Base-by-base conservation (phyloP, 495 filamentous ascomycete genomes). In the Penicillium goetzii region DNA sequence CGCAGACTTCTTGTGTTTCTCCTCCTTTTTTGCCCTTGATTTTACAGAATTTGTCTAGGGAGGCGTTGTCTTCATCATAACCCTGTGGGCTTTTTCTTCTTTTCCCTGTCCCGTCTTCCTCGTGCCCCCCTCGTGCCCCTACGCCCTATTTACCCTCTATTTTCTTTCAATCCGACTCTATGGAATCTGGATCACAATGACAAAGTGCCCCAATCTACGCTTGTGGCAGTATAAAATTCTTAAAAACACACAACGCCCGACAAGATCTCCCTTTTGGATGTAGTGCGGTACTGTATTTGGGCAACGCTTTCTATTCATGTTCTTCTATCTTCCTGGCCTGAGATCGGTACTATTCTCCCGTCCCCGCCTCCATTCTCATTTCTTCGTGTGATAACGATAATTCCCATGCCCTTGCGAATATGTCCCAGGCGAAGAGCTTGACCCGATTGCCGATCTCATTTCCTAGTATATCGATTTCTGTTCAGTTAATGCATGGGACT, bases 1-100 rank as follows among this genome's bases (percentile, higher is more conserved):
- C 74, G 74, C 55, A 57, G 55, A 77, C 68, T 36, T 43, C 78
- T 77, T 81, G 71, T 67, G 60, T 71, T 73, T 71, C 62, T 67
- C 61, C 63, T 60, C 62, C 66, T 64, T 66, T 60, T 60, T 68
- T 63, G 63, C 64, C 64, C 64, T 71, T 78, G 75, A 71, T 78
- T 79, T 80, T 78, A 75, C 78, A 76, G 77, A 79, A 75, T 78
- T 79, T 78, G 77, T 79, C 78, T 80, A 80, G 78, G 78, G 77
- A 81, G 78, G 78, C 78, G 78, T 81, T 81, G 76, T 79, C 74
- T 79, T 78, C 76, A 72, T 72, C 69, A 81, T 79, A 76, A 79
- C 76, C 74, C 73, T 75, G 74, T 76, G 78, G 78, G 76, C 72
- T 76, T 80, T 76, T 72, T 53, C 64, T 74, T 72, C 71, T 78